These are phyloP conservation scores for Setaria italica DNA, from an alignment of 202 grass and related monocot genomes.

Conservation along the genomic window DNA sequence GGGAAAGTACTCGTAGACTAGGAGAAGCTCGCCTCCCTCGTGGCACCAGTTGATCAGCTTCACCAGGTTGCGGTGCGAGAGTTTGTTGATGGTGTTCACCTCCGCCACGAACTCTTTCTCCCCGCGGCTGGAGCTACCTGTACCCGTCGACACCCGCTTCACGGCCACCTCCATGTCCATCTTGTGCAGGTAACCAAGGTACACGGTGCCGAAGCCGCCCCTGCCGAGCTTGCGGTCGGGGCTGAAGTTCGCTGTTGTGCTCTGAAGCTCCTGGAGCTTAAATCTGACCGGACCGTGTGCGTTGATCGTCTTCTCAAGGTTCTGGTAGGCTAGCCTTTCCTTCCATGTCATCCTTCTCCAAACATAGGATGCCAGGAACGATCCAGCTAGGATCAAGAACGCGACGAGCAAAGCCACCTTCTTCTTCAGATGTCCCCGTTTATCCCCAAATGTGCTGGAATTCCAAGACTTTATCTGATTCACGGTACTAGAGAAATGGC, in stretches of 20 bases:
- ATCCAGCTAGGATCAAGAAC: background rate
- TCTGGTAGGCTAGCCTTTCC: constrained; percentile 43
- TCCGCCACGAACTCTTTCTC: constrained; percentile 73
- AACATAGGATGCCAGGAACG: background rate
- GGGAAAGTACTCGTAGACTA: constrained; percentile 68
- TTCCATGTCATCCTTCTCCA: constrained; percentile 34
- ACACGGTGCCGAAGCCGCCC: constrained; percentile 72
- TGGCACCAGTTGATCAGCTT: constrained; percentile 69
- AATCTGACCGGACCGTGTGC: constrained; percentile 41
- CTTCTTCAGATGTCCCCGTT: background rate
- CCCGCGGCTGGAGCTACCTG: constrained; percentile 30
- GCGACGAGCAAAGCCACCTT: background rate
- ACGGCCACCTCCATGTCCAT: constrained; percentile 55
- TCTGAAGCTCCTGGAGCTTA: constrained; percentile 51
- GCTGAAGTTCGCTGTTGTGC: constrained; percentile 52
- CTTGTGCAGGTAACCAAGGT: constrained; percentile 50
- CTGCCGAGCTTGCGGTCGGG: constrained; percentile 58
- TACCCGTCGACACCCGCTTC: constrained; percentile 50
- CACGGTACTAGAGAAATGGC: no score
- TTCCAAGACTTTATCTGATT: constrained; percentile 46
- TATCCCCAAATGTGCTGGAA: constrained; percentile 12
- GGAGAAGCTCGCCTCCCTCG: constrained; percentile 52
- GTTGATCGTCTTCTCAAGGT: constrained; percentile 57
- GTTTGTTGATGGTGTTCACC: constrained; percentile 65
- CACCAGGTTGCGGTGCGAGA: constrained; percentile 63